Percentiles rank a stretch among this genome's conserved stretches.
phyloP scores from a whole-genome alignment of 345 rosid species.

The Euclidium syriacum region DNA sequence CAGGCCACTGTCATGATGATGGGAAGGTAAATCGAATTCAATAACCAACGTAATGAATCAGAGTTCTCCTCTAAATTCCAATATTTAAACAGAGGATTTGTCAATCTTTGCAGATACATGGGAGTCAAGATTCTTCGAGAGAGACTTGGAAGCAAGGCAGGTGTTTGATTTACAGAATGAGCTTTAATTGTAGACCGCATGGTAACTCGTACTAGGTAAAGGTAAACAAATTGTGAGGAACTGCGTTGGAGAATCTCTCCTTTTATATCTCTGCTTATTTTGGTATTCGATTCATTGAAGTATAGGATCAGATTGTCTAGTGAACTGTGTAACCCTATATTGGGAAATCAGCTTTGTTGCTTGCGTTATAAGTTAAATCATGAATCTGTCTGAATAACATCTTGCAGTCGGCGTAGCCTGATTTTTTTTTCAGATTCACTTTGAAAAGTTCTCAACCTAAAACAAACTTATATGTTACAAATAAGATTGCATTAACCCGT shows the following conservation, averaged over 20 bases:
- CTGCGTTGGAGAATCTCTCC: slow-evolving; percentile 7
- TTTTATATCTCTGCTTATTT: slow-evolving; percentile 3
- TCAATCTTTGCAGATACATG: slow-evolving; percentile 64
- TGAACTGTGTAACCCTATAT: slow-evolving; percentile 25
- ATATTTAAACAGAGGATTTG: neutral
- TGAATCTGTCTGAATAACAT: neutral
- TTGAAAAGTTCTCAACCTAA: neutral
- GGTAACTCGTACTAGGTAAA: neutral
- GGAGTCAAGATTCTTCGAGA: slow-evolving; percentile 76
- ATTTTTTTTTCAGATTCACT: neutral
- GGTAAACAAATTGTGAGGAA: slow-evolving; percentile 7
- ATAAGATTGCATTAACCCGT: neutral
- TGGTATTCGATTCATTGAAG: slow-evolving; percentile 22
- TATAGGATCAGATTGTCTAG: slow-evolving; percentile 19
- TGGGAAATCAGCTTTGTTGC: slow-evolving; percentile 12
- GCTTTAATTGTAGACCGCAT: neutral
- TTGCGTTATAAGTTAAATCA: slow-evolving; percentile 17
- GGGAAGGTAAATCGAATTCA: slow-evolving; percentile 67
- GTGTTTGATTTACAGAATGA: slow-evolving; percentile 33
- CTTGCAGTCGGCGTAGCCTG: neutral
- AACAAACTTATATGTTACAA: neutral
- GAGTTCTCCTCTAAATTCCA: neutral
- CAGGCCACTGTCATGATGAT: slow-evolving; percentile 96
- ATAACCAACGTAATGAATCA: slow-evolving; percentile 4
- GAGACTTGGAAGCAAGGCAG: slow-evolving; percentile 57